A percentile compares a stretch with the other conserved stretches of the same genome.
Evolutionary conservation across 2,329 filamentous ascomycete species (phyloP).

Genomic region (Cryphonectria nitschkei): DNA sequence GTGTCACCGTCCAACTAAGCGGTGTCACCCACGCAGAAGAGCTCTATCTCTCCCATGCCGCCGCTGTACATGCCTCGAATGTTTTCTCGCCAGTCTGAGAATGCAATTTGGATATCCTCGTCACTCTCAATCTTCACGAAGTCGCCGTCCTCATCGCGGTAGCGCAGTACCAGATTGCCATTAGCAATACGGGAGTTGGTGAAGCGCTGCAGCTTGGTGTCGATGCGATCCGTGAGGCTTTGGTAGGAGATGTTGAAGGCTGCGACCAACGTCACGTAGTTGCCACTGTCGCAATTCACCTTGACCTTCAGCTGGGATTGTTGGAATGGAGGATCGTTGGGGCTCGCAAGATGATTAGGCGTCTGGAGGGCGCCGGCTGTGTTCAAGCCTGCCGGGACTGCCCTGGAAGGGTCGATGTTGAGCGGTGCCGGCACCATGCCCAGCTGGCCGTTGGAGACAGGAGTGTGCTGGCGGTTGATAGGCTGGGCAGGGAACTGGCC

Average conservation of each 20-base stretch:
- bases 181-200: constrained; percentile 82
- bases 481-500: constrained; percentile 61
- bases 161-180: constrained; percentile 83
- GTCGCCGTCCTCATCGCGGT: constrained; percentile 90
- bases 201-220: constrained; percentile 88
- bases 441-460: constrained; percentile 40
- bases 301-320: constrained; percentile 90
- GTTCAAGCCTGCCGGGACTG: constrained; percentile 40
- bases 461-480: constrained; percentile 51
- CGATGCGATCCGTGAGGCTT: constrained; percentile 91
- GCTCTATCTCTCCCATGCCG: constrained; percentile 85
- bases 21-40: constrained; percentile 71
- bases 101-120: constrained; percentile 94
- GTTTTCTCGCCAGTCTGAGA: constrained; percentile 89
- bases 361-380: constrained; percentile 41
- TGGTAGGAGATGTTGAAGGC: constrained; percentile 95
- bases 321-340: constrained; percentile 56
- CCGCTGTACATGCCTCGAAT: constrained; percentile 60
- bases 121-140: constrained; percentile 93
- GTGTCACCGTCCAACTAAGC: constrained; percentile 27
- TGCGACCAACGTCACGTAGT: constrained; percentile 94
- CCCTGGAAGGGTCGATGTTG: constrained; percentile 37
- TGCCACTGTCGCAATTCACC: constrained; percentile 83
- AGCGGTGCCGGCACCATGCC: constrained; percentile 41
- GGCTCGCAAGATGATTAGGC: constrained; percentile 36